Conservation (phyloP, 2,329 filamentous ascomycete genomes). For the Aspergillus piperis region DNA sequence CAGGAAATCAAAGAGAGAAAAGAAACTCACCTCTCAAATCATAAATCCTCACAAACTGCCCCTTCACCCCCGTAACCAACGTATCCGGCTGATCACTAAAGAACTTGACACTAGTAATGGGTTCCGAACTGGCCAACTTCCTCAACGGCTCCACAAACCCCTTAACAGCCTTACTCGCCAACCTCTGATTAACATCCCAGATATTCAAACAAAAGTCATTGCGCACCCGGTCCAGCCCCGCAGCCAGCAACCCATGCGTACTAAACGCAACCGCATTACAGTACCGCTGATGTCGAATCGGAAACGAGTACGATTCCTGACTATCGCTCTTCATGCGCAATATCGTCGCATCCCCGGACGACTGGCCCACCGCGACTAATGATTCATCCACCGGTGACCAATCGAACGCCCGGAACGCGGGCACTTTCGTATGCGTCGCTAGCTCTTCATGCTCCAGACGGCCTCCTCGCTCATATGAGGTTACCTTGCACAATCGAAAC, state of each 20-base stretch:
- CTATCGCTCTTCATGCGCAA: slow-evolving; percentile 56
- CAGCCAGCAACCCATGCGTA: slow-evolving; percentile 58
- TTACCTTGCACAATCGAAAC: slow-evolving; percentile 59
- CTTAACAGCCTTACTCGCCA: slow-evolving; percentile 37
- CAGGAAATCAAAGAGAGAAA: background rate
- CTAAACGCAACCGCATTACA: slow-evolving; percentile 67
- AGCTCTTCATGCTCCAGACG: slow-evolving; percentile 56
- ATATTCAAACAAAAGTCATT: slow-evolving; percentile 67
- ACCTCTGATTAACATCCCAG: slow-evolving; percentile 60
- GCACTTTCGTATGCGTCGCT: slow-evolving; percentile 56
- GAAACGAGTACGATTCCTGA: slow-evolving; percentile 53
- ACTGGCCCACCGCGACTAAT: slow-evolving; percentile 61
- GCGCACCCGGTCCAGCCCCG: slow-evolving; percentile 63
- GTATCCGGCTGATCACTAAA: slow-evolving; percentile 61
- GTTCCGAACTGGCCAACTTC: slow-evolving; percentile 62
- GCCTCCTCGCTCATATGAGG: slow-evolving; percentile 34
- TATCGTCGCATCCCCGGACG: slow-evolving; percentile 62
- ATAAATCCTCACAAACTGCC: slow-evolving; percentile 63
- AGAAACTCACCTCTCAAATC: slow-evolving; percentile 59
- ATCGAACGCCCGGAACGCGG: slow-evolving; percentile 65
- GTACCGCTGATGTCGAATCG: slow-evolving; percentile 62
- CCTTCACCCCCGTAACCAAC: slow-evolving; percentile 62
- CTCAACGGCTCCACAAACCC: slow-evolving; percentile 53
- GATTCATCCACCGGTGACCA: slow-evolving; percentile 62
- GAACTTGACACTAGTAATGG: slow-evolving; percentile 66